Conservation (phyloP, 371 early-diverging fungal genomes). For the Basidiobolus meristosporus region DNA sequence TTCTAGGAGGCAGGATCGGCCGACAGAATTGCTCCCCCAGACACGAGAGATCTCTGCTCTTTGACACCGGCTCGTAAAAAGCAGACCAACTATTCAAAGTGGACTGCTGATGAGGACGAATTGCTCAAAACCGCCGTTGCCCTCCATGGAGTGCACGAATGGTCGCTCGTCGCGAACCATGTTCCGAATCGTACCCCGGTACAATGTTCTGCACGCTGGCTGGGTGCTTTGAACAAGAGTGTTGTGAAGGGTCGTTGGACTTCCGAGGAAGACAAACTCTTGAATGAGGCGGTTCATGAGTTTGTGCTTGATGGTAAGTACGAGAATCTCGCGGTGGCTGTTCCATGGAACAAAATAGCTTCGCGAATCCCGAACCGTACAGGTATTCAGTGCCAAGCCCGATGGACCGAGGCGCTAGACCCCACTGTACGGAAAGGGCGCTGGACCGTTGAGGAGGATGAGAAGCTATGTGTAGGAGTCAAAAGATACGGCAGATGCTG, state of each 20-base stretch:
- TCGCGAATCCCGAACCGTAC: conserved; percentile 35
- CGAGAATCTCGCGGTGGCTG: no score
- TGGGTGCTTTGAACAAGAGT: conserved; percentile 48
- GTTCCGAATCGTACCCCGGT: conserved; percentile 40
- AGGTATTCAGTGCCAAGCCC: conserved; percentile 42
- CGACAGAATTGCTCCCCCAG: no score
- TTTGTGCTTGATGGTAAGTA: conserved; percentile 13
- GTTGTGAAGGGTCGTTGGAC: conserved; percentile 53
- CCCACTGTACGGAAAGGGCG: no score
- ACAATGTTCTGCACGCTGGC: conserved; percentile 49
- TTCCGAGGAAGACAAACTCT: conserved; percentile 40
- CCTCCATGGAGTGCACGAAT: conserved; percentile 29
- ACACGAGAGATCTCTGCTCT: no score
- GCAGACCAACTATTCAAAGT: conserved; percentile 4
- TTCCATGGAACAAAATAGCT: conserved; percentile 27
- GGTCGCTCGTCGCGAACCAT: conserved; percentile 37
- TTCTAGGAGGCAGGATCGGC: no score
- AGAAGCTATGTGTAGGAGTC: conserved; percentile 15
- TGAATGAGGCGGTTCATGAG: conserved; percentile 27
- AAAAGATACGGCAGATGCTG: conserved; percentile 25
- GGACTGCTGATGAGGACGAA: conserved; percentile 6
- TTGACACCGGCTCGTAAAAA: no score
- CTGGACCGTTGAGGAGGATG: conserved; percentile 9
- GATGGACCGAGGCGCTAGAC: no score
- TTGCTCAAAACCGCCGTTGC: background rate